Base-by-base conservation (phyloP, 2,329 filamentous ascomycete genomes). In the Zymoseptoria passerinii region DNA sequence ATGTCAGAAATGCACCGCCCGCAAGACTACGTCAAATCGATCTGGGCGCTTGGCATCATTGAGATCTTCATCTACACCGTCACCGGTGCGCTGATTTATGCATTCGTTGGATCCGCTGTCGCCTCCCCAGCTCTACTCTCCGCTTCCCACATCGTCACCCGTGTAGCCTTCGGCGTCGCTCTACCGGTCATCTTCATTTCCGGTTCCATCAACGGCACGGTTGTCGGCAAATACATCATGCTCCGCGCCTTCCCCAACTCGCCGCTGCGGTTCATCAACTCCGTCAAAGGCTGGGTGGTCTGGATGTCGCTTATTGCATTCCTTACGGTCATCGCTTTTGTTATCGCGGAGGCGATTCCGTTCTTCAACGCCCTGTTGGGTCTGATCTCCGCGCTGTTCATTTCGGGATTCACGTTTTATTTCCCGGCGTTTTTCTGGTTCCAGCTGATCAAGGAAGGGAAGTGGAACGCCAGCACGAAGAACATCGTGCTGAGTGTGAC, bases 181-280 rank as follows among this genome's bases (percentile, higher is more conserved):
- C 78, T 88, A 2, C 87, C 86, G 6, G 89, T 88, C 56, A 89
- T 89, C 60, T 79, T 90, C 60, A 84, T 90, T 58, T 84, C 86
- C 0, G 87, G 87, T 56, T 85, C 87, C 8, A 87, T 90, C 65
- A 88, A 89, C 70, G 85, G 82, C 20, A 85, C 69, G 0, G 70
- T 73, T 9, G 69, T 69, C 1, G 67, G 65, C 4, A 67, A 69
- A 63, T 88, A 87, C 68, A 77, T 89, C 63, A 88, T 88, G 66
- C 74, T 83, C 3, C 81, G 86, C 28, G 69, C 85, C 7, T 88
- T 87, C 74, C 75, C 78, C 19, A 80, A 81, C 60, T 84, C 81
- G 7, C 20, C 20, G 20, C 74, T 76, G 63, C 78, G 82, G 65
- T 69, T 72, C 73, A 66, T 75, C 66, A 65, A 75, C 73, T 62